phyloP scores from a whole-genome alignment of 768 basidiomycete genomes.

The Russula foetens region DNA sequence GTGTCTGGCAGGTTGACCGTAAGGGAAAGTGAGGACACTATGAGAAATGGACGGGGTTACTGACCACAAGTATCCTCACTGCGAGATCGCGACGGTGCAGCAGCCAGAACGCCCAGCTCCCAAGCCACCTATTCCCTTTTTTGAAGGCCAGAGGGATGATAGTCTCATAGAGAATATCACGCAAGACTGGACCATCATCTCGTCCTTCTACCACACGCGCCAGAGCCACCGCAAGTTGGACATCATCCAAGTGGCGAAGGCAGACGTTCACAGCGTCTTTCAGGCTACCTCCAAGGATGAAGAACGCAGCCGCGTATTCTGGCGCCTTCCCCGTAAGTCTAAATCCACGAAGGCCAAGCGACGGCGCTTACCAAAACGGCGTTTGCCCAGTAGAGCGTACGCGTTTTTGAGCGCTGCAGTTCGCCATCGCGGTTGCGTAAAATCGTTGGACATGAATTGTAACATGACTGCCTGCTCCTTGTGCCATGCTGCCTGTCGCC shows the following conservation, averaged over 20 bases:
- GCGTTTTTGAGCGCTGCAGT: constrained; percentile 96
- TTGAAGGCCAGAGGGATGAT: constrained; percentile 81
- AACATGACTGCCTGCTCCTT: constrained; percentile 85
- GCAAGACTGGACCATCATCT: constrained; percentile 71
- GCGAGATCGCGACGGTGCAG: constrained; percentile 82
- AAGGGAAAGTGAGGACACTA: background rate
- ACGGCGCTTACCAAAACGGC: constrained; percentile 70
- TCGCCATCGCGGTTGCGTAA: constrained; percentile 73
- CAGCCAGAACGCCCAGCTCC: constrained; percentile 95
- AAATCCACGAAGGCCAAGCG: background rate
- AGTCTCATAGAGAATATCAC: constrained; percentile 57
- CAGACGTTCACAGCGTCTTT: constrained; percentile 92
- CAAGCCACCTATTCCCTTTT: constrained; percentile 87
- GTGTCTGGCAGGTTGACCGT: constrained; percentile 46
- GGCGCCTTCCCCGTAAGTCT: constrained; percentile 4
- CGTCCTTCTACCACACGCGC: constrained; percentile 79
- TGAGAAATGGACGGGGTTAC: constrained; percentile 22
- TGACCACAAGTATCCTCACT: constrained; percentile 81
- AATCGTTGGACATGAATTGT: constrained; percentile 89
- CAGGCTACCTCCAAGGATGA: constrained; percentile 80
- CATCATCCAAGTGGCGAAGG: constrained; percentile 78
- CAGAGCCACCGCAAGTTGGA: constrained; percentile 83
- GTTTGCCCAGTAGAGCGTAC: constrained; percentile 84
- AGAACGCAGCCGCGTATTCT: constrained; percentile 99
- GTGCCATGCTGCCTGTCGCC: constrained; percentile 94